A percentile compares a stretch with the other conserved stretches of the same genome.
These are phyloP conservation scores for Seminavis robusta DNA, from an alignment of 108 stramenopile genomes.

Conservation along the genomic window DNA sequence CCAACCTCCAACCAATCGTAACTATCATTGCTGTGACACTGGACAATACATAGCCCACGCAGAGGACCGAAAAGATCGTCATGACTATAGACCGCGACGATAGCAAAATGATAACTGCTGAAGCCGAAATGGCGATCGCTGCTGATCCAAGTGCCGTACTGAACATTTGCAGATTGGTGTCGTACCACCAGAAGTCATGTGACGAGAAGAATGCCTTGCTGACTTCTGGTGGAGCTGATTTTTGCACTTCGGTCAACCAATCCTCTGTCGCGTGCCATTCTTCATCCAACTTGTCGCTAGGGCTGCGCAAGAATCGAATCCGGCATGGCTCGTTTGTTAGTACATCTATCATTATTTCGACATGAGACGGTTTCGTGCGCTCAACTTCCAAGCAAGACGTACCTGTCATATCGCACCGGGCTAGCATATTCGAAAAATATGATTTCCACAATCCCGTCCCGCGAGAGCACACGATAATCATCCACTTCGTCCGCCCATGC, in stretches of 20 bases:
- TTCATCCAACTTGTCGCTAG: conserved; percentile 27
- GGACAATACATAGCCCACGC: conserved; percentile 41
- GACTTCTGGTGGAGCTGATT: conserved; percentile 21
- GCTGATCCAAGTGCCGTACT: conserved; percentile 30
- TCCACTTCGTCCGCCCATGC: conserved; percentile 23
- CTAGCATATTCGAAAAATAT: conserved; percentile 20
- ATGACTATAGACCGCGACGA: conserved; percentile 37
- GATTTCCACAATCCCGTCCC: conserved; percentile 28
- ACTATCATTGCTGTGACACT: conserved; percentile 48
- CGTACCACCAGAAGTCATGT: conserved; percentile 48
- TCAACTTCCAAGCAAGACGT: too few species aligned
- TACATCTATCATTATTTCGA: too few species aligned
- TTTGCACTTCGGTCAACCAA: conserved; percentile 23
- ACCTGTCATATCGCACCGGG: conserved; percentile 29
- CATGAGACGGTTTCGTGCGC: too few species aligned
- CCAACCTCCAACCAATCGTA: conserved; percentile 45
- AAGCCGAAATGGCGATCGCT: conserved; percentile 31
- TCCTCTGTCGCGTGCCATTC: conserved; percentile 40
- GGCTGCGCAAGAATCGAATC: too few species aligned
- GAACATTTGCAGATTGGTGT: conserved; percentile 43
- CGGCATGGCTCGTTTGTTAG: too few species aligned
- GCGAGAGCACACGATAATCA: conserved; percentile 13
- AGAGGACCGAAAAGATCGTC: conserved; percentile 32
- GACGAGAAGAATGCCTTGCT: conserved; percentile 22
- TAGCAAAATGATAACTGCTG: conserved; percentile 39